These are phyloP conservation scores for Bjerkandera adusta DNA, from an alignment of 1,284 basidiomycete genomes.

Conservation along the genomic window DNA sequence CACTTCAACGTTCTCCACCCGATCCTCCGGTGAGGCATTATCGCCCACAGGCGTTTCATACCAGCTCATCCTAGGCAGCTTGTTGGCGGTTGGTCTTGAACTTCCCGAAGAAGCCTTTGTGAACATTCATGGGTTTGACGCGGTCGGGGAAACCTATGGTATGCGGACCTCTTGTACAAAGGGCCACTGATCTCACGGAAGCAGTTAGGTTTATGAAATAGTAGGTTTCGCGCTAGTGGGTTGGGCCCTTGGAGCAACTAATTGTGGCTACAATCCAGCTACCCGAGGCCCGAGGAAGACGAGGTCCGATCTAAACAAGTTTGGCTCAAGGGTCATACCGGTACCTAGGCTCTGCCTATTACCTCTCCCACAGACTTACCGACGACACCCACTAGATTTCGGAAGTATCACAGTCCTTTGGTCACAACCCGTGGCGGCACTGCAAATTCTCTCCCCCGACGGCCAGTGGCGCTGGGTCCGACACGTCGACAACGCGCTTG, in stretches of 20 bases:
- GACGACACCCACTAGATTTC: slow-evolving; percentile 42
- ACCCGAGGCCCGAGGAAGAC: slow-evolving; percentile 40
- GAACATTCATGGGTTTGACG: slow-evolving; percentile 28
- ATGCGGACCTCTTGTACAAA: slow-evolving; percentile 36
- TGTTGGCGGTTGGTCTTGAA: slow-evolving; percentile 38
- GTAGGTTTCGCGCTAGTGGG: slow-evolving; percentile 18
- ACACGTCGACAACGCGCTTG: slow-evolving; percentile 59
- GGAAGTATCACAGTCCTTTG: slow-evolving; percentile 54
- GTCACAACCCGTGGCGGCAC: slow-evolving; percentile 55
- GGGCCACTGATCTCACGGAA: slow-evolving; percentile 23
- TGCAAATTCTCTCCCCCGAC: slow-evolving; percentile 53
- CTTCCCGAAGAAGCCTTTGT: slow-evolving; percentile 33
- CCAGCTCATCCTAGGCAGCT: slow-evolving; percentile 27
- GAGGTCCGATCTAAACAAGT: slow-evolving; percentile 50
- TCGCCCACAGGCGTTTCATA: neutral
- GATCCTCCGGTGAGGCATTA: slow-evolving; percentile 42
- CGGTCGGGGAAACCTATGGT: slow-evolving; percentile 29
- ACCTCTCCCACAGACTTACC: neutral
- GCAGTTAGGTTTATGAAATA: slow-evolving; percentile 35
- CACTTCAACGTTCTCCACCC: slow-evolving; percentile 50
- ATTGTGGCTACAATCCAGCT: slow-evolving; percentile 16
- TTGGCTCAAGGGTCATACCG: slow-evolving; percentile 61
- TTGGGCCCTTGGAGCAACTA: neutral
- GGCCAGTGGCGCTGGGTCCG: slow-evolving; percentile 57
- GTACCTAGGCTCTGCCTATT: slow-evolving; percentile 26